A percentile compares a stretch with the other conserved stretches of the same genome.
Conservation (phyloP, 2,329 filamentous ascomycete species). For the Acarospora socialis region DNA sequence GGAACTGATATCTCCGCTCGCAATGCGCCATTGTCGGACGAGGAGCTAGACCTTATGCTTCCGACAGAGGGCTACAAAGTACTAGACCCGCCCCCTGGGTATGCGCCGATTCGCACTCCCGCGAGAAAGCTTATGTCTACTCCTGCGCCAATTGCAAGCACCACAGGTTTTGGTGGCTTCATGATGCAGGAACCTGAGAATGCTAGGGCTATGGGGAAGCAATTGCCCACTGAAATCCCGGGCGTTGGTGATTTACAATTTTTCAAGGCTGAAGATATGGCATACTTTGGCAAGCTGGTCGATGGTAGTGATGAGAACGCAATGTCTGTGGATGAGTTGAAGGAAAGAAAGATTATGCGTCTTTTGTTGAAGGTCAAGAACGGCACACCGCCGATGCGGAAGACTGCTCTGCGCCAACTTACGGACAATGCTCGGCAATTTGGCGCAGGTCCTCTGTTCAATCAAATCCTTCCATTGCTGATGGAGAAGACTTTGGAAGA, state of each 20-base stretch:
- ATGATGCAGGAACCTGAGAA: slow-evolving; percentile 96
- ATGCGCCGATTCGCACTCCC: slow-evolving; percentile 66
- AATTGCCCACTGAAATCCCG: slow-evolving; percentile 87
- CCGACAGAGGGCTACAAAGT: slow-evolving; percentile 88
- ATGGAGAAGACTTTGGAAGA: slow-evolving; percentile 99
- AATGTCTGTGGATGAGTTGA: slow-evolving; percentile 85
- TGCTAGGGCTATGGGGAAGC: slow-evolving; percentile 67
- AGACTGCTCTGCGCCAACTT: slow-evolving; percentile 90
- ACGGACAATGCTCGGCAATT: slow-evolving; percentile 97
- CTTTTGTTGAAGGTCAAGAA: slow-evolving; percentile 97
- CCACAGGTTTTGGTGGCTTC: slow-evolving; percentile 60
- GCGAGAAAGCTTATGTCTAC: slow-evolving; percentile 62
- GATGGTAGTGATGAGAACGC: slow-evolving; percentile 86
- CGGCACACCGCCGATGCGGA: slow-evolving; percentile 94
- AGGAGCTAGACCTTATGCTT: slow-evolving; percentile 84
- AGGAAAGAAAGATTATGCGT: slow-evolving; percentile 97
- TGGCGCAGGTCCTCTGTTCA: slow-evolving; percentile 84
- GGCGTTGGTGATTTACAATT: slow-evolving; percentile 94
- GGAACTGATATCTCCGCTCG: slow-evolving; percentile 68
- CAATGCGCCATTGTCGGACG: slow-evolving; percentile 74
- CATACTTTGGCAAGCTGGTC: slow-evolving; percentile 94
- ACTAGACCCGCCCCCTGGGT: slow-evolving; percentile 78
- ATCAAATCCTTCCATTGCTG: slow-evolving; percentile 87
- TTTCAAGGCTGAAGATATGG: slow-evolving; percentile 97
- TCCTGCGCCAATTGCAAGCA: slow-evolving; percentile 45